These are phyloP conservation scores for Kondoa subrosea DNA, from an alignment of 768 basidiomycete species.

Conservation along the genomic window DNA sequence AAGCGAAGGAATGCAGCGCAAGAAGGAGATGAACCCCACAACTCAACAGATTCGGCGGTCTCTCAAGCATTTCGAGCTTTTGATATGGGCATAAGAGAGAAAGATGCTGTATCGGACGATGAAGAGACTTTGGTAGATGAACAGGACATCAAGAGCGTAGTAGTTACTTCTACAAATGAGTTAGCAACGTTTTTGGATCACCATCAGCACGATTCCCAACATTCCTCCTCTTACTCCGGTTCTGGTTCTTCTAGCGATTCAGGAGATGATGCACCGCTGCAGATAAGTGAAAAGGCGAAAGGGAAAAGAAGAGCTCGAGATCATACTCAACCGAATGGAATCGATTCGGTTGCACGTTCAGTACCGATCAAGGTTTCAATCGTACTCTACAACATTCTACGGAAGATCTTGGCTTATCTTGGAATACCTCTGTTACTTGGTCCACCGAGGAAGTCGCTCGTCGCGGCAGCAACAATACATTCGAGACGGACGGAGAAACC, in stretches of 20 bases:
- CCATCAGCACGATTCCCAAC: too few species aligned
- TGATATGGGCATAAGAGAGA: background rate
- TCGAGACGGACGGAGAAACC: background rate
- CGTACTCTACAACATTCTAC: constrained; percentile 1
- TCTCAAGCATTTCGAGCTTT: background rate
- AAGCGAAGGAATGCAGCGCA: background rate
- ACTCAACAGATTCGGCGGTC: too few species aligned
- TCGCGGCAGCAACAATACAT: background rate
- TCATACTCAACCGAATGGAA: background rate
- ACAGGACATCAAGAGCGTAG: background rate
- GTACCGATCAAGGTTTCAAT: background rate
- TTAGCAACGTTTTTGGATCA: too few species aligned
- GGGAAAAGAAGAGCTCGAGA: background rate
- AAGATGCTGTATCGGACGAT: background rate
- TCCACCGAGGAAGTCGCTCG: background rate
- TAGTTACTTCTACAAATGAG: too few species aligned
- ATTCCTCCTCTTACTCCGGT: too few species aligned
- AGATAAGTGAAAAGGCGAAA: background rate
- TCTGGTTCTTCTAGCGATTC: too few species aligned
- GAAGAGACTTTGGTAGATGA: background rate
- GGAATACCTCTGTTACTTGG: background rate
- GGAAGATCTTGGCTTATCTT: background rate
- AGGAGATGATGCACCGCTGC: too few species aligned
- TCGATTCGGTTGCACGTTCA: constrained; percentile 1
- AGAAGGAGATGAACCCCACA: background rate